Conservation (phyloP, 768 basidiomycete genomes). For the Neoboletus brunneissimus region DNA sequence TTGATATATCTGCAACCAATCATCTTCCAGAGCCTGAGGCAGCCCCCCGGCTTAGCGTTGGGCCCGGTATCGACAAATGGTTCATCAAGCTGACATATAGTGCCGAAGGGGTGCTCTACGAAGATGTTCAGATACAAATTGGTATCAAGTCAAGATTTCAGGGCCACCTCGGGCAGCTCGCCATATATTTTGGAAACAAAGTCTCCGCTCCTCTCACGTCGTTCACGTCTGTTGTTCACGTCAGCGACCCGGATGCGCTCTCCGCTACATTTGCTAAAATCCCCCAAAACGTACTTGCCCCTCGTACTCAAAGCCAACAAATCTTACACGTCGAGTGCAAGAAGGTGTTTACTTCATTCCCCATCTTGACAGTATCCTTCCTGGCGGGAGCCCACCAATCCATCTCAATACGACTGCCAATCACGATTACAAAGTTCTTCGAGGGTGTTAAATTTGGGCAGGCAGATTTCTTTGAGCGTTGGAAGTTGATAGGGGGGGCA, state of each 20-base stretch:
- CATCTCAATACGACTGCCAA: slow-evolving; percentile 77
- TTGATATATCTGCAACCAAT: slow-evolving; percentile 54
- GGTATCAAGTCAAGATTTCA: slow-evolving; percentile 97
- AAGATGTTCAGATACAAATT: slow-evolving; percentile 93
- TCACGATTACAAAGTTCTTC: slow-evolving; percentile 88
- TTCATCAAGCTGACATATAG: slow-evolving; percentile 78
- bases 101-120: slow-evolving; percentile 88
- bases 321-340: slow-evolving; percentile 95
- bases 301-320: slow-evolving; percentile 89
- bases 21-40: slow-evolving; percentile 16
- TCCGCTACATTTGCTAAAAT: slow-evolving; percentile 87
- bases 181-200: slow-evolving; percentile 96
- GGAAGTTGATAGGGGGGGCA: slow-evolving; percentile 95
- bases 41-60: slow-evolving; percentile 55
- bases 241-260: slow-evolving; percentile 71
- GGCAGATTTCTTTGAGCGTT: slow-evolving; percentile 93
- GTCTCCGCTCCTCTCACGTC: slow-evolving; percentile 83
- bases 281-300: slow-evolving; percentile 74
- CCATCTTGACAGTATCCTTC: slow-evolving; percentile 85
- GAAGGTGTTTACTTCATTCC: slow-evolving; percentile 71
- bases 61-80: slow-evolving; percentile 84
- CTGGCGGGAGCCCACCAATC: slow-evolving; percentile 90
- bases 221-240: slow-evolving; percentile 80
- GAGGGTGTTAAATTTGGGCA: slow-evolving; percentile 85
- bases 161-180: slow-evolving; percentile 89